Base-by-base conservation (phyloP, 768 basidiomycete species). In the Inosperma sp. region DNA sequence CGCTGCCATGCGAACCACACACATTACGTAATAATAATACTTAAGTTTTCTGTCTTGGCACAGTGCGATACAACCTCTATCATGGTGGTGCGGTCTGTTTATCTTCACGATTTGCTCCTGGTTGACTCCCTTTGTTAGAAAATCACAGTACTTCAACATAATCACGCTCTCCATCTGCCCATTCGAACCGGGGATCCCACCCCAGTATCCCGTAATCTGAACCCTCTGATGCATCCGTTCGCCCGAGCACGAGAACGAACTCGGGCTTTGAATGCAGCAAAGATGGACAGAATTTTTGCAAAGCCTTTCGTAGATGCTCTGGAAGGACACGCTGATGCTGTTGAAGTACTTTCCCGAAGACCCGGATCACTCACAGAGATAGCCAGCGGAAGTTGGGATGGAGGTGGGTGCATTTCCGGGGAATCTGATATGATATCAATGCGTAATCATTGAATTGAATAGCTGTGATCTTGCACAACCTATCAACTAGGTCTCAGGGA, bases 281-380 rank as follows among this genome's bases (percentile, higher is more conserved):
- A 99, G 72, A 89, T 99, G 78, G 95, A 97, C 45, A 76, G 90
- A 52, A 91, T 99, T 72, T 97, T 98, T 63, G 85, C 96, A n/a
- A 97, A 96, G 61, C 96, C 96, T 0, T 98, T 98, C 61, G 75
- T 99, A 13, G 90, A 81, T 30, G 78, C 82, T 46, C 65, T 99
- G 42, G 94, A 96, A 53, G 96, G 96, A 2, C 96, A 98, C 66
- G 76, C 88, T 31, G 94, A 97, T 64, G 92, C 93, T 14, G 85
- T 97, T n/a, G 94, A 96, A 68, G 81, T 83, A 16, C 70, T 97
- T 52, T 79, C 79, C 13, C 83, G 80, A 58, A 85, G 82, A 55
- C 82, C 84, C 16, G 81, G 83, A 14, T 81, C 86, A 1, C 71
- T 96, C 19, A 83, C 82, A 14, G 76, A 83, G 22, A 77, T 97